Conservation (phyloP, 2,329 filamentous ascomycete species). For the Lecanoromycetidae sp. region DNA sequence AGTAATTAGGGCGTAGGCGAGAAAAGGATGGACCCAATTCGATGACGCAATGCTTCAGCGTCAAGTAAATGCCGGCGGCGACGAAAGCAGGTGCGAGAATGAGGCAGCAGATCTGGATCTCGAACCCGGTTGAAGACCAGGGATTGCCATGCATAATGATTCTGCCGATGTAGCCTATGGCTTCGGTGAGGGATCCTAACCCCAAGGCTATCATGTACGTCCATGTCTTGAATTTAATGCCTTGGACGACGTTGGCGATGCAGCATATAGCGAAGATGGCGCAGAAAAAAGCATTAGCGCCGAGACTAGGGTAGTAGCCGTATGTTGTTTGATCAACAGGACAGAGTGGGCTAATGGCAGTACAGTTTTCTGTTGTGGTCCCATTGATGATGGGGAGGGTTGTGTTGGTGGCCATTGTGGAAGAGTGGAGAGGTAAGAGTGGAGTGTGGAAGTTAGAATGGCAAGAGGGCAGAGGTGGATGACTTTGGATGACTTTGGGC, state of each 20-base stretch:
- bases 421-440: too few species aligned
- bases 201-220: constrained; percentile 43
- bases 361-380: too few species aligned
- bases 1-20: constrained; percentile 25
- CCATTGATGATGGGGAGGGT: too few species aligned
- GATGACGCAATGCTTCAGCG: constrained; percentile 34
- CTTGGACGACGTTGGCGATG: constrained; percentile 31
- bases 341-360: too few species aligned
- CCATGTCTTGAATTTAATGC: constrained; percentile 35
- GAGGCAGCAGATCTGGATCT: constrained; percentile 47
- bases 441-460: too few species aligned
- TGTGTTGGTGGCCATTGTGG: too few species aligned
- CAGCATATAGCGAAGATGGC: constrained; percentile 39
- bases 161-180: constrained; percentile 48
- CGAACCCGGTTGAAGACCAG: constrained; percentile 33
- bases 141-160: constrained; percentile 43
- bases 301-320: constrained; percentile 42
- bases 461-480: too few species aligned
- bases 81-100: constrained; percentile 55
- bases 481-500: too few species aligned
- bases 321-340: too few species aligned
- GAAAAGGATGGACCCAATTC: constrained; percentile 28
- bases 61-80: constrained; percentile 52
- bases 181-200: constrained; percentile 43
- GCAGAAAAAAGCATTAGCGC: constrained; percentile 42